A percentile compares a stretch with the other conserved stretches of the same genome.
Conservation (phyloP, 192 early-diverging fungal genomes). For the Podila epicladia region DNA sequence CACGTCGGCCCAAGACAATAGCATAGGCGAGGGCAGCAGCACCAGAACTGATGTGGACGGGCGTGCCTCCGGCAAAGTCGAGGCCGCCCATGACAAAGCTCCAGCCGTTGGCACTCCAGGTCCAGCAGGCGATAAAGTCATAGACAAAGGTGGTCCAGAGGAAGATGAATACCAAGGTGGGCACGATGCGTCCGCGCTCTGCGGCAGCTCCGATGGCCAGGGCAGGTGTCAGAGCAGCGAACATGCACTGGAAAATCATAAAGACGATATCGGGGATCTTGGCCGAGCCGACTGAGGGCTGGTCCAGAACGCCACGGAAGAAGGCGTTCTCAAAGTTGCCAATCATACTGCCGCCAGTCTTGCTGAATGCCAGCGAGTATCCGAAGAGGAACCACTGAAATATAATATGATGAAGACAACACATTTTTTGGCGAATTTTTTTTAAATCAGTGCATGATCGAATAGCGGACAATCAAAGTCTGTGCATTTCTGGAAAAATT, state of each 20-base stretch:
- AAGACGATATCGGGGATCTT: conserved; percentile 82
- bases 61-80: conserved; percentile 98
- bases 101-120: conserved; percentile 92
- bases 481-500: neutral
- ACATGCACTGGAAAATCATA: conserved; percentile 91
- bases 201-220: conserved; percentile 91
- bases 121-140: conserved; percentile 95
- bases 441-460: neutral
- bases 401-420: neutral
- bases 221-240: conserved; percentile 91
- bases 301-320: conserved; percentile 60
- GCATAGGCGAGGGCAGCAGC: conserved; percentile 90
- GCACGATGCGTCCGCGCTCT: conserved; percentile 87
- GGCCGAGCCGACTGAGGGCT: conserved; percentile 64
- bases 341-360: conserved; percentile 75
- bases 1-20: conserved; percentile 85
- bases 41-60: conserved; percentile 93
- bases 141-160: conserved; percentile 95
- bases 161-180: conserved; percentile 90
- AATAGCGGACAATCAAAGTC: neutral
- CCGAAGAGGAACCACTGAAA: conserved; percentile 90
- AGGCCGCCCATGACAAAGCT: conserved; percentile 80
- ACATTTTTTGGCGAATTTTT: neutral
- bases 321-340: conserved; percentile 85
- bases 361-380: conserved; percentile 88